These are phyloP conservation scores for Alternaria consortialis DNA, from an alignment of 2,329 filamentous ascomycete genomes.

Conservation along the genomic window DNA sequence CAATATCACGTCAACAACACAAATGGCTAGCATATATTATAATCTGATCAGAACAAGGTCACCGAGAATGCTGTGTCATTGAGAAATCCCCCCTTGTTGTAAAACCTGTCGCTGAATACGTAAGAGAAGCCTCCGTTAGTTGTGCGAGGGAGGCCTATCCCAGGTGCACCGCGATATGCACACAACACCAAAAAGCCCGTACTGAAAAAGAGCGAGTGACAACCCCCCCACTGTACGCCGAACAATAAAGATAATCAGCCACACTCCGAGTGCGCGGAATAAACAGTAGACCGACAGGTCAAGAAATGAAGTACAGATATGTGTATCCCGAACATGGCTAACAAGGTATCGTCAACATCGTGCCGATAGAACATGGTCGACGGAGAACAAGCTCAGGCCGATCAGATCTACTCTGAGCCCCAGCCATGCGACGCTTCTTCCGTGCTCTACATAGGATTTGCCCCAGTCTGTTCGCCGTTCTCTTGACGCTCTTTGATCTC, in stretches of 20 bases:
- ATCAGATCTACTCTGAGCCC: not conserved
- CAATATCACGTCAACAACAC: not conserved
- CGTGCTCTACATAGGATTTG: conserved; percentile 33
- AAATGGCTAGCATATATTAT: not conserved
- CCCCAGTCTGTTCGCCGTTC: conserved; percentile 49
- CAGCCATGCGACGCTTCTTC: not conserved
- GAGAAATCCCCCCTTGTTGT: conserved; percentile 6
- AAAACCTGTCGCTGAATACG: conserved; percentile 19
- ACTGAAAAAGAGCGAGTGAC: conserved; percentile 33
- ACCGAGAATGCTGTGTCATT: conserved; percentile 20
- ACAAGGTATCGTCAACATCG: conserved; percentile 15
- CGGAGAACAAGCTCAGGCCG: not conserved
- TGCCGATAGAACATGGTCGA: conserved; percentile 6
- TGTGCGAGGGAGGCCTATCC: conserved; percentile 22
- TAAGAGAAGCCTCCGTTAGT: conserved; percentile 16
- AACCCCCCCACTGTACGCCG: conserved; percentile 34
- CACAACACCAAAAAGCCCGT: conserved; percentile 20
- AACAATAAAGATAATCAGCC: conserved; percentile 14
- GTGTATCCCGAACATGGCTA: conserved; percentile 14
- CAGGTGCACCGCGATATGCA: conserved; percentile 23
- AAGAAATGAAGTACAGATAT: conserved; percentile 14
- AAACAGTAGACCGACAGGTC: not conserved
- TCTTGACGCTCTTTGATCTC: conserved; percentile 53
- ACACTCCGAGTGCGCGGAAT: conserved; percentile 11
- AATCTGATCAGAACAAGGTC: not conserved